A percentile compares a stretch with the other conserved stretches of the same genome.
Conservation (phyloP, 2,329 filamentous ascomycete species). For the Arthrobotrys musiformis region DNA sequence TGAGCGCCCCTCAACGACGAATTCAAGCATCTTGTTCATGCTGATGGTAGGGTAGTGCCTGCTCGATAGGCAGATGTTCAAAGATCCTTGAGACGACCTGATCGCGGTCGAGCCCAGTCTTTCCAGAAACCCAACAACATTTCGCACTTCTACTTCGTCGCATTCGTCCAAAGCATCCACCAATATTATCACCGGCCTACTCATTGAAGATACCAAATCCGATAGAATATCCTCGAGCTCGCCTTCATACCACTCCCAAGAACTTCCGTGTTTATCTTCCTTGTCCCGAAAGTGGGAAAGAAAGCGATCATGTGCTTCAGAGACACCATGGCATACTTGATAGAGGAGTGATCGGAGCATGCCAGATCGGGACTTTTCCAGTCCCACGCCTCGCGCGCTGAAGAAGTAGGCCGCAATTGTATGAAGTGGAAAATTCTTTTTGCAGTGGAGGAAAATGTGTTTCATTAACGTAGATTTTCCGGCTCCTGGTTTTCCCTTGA, state of each 20-base stretch:
- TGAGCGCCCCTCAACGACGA: slow-evolving; percentile 59
- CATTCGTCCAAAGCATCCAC: slow-evolving; percentile 63
- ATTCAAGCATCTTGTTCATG: slow-evolving; percentile 56
- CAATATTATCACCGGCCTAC: slow-evolving; percentile 41
- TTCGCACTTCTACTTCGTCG: slow-evolving; percentile 60
- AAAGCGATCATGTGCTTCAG: slow-evolving; percentile 6
- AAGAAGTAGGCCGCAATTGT: slow-evolving; percentile 57
- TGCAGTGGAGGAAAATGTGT: slow-evolving; percentile 36
- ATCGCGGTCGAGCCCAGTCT: slow-evolving; percentile 56
- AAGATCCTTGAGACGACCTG: slow-evolving; percentile 1
- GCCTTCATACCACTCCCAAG: slow-evolving; percentile 6
- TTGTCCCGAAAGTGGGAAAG: slow-evolving; percentile 39
- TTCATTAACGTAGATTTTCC: slow-evolving; percentile 60
- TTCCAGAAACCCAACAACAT: slow-evolving; percentile 61
- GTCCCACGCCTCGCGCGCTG: slow-evolving; percentile 55
- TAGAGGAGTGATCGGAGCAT: slow-evolving; percentile 57
- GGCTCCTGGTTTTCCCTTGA: slow-evolving; percentile 60
- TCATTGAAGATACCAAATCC: background rate
- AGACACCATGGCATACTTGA: slow-evolving; percentile 54
- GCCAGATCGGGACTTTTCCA: slow-evolving; percentile 57
- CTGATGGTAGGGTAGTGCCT: slow-evolving; percentile 61
- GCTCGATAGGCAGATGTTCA: slow-evolving; percentile 60
- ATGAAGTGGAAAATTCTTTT: slow-evolving; percentile 19
- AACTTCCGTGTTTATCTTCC: slow-evolving; percentile 26
- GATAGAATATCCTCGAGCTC: slow-evolving; percentile 29